Evolutionary conservation across 306 rosid genomes (phyloP), one percentile per base, ranked within the genome.

Genomic region (Mucuna pruriens): DNA sequence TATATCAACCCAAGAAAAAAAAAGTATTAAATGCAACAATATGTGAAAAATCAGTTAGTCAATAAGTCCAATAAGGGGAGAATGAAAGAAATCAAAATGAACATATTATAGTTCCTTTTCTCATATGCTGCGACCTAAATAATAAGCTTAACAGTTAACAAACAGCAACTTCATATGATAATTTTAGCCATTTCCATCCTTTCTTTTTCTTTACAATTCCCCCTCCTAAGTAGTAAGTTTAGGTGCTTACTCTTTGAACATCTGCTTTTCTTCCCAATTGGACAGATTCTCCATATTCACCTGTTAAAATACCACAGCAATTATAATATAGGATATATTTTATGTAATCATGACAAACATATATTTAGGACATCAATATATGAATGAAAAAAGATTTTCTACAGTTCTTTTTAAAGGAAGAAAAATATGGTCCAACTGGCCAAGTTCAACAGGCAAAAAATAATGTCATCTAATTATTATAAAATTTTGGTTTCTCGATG

Each of bases 221-320:
- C 33, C 31, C 76, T 1, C 23, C 20, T 0, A 9, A 58, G 60
- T 5, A 74, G 23, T 75, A 85, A 78, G 74, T 55, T 57, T 33
- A 79, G 74, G 63, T 25, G 75, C 96, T 89, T 87, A 93, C 98
- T 86, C 85, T 88, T 95, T 93, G 84, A 93, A 95, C 94, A 92
- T 93, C 87, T 93, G 94, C 83, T 93, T 95, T 86, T 95, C 99
- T 87, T 95, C 98, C 98, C 98, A 93, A 86, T 93, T 95, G n/a
- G 99, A 70, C 69, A 92, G 80, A 74, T 85, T 84, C 92, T 93
- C 99, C 83, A 95, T 68, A 86, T 95, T 95, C 86, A 93, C 93
- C 98, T 95, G 85, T 71, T 51, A 84, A 57, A 65, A 75, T 67
- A 83, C 75, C 6, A 54, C 64, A 85, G 26, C 22, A 81, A 42